Evolutionary conservation across 257 asterid species (phyloP).

Genomic region (Plantago elongata): DNA sequence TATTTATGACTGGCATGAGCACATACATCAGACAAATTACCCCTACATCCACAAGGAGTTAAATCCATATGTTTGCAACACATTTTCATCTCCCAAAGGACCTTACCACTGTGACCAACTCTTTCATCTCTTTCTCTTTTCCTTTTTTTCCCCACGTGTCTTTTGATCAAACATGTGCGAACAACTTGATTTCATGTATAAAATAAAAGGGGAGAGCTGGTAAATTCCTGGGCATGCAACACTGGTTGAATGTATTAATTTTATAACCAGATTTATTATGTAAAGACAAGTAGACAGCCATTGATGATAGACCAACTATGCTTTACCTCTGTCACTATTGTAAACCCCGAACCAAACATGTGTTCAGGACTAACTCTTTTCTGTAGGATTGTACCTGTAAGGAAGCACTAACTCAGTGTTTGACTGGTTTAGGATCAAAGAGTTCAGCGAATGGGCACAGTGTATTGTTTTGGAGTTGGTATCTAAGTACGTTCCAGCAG

Average conservation of each 20-base stretch:
- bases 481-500: slow-evolving; percentile 83
- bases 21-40: no score
- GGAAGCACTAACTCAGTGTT: slow-evolving; percentile 23
- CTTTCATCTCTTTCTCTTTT: no score
- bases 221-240: neutral
- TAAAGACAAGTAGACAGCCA: neutral
- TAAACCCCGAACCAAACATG: neutral
- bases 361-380: slow-evolving; percentile 14
- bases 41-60: no score
- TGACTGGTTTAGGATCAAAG: slow-evolving; percentile 65
- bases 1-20: neutral
- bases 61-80: no score
- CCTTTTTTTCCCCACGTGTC: neutral
- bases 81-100: no score
- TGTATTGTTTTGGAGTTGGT: slow-evolving; percentile 85
- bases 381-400: neutral
- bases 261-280: neutral
- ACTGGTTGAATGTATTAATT: neutral
- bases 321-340: neutral
- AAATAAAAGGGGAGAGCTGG: slow-evolving; percentile 1
- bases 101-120: no score
- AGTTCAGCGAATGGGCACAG: slow-evolving; percentile 99
- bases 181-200: neutral
- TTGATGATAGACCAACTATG: neutral
- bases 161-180: neutral